These are phyloP conservation scores for Epichloe baconii DNA, from an alignment of 2,329 filamentous ascomycete species.

Conservation along the genomic window DNA sequence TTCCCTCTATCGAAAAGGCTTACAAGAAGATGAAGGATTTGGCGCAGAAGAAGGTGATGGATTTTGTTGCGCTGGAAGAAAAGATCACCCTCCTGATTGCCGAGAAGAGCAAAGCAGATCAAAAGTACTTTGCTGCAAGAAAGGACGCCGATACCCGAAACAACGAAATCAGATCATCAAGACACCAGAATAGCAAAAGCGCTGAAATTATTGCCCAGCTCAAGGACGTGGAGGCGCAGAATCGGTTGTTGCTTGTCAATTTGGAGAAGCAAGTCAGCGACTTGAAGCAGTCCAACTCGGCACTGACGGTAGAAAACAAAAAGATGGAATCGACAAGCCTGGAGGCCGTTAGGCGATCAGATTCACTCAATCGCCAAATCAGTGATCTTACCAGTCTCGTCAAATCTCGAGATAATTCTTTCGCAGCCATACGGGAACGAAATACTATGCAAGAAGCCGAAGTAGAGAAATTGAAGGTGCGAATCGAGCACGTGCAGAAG, in stretches of 20 bases:
- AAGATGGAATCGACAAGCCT: constrained; percentile 57
- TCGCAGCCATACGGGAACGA: constrained; percentile 38
- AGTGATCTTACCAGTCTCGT: constrained; percentile 62
- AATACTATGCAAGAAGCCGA: constrained; percentile 57
- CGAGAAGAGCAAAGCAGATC: constrained; percentile 92
- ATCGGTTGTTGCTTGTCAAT: constrained; percentile 62
- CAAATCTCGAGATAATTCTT: constrained; percentile 58
- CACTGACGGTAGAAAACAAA: constrained; percentile 58
- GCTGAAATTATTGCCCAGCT: constrained; percentile 87
- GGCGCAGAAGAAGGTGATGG: constrained; percentile 75
- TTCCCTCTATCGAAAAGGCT: constrained; percentile 79
- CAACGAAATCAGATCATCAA: constrained; percentile 64
- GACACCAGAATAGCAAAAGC: constrained; percentile 75
- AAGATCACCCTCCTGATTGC: constrained; percentile 59
- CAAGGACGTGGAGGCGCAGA: constrained; percentile 77
- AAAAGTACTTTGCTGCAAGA: constrained; percentile 94
- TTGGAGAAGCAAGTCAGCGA: constrained; percentile 86
- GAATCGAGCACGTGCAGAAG: constrained; percentile 66
- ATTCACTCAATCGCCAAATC: constrained; percentile 64
- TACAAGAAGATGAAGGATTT: constrained; percentile 81
- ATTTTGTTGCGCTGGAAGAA: constrained; percentile 64
- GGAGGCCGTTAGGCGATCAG: constrained; percentile 57
- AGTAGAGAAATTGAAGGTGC: constrained; percentile 64
- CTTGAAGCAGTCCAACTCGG: constrained; percentile 63
- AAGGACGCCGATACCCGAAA: constrained; percentile 83